Base-by-base conservation (phyloP, 371 early-diverging fungal genomes). In the Mortierella sp. region DNA sequence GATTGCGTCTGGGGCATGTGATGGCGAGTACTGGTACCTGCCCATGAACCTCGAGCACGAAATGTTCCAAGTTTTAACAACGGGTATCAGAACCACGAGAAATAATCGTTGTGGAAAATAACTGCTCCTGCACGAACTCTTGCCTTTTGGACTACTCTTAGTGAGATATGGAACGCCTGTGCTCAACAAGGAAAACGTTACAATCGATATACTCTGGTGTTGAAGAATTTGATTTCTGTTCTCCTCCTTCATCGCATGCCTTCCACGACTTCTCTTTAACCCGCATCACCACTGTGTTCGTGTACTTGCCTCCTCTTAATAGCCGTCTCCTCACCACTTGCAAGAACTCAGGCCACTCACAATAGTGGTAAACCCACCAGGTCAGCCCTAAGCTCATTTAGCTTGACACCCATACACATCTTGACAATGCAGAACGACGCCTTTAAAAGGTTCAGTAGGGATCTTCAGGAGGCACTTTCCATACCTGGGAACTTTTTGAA, bases 381-480 rank as follows among this genome's bases (percentile, higher is more conserved):
- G 19, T 47, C 49, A n/a, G 23, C 22, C 47, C 17, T 32, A 22
- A 35, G 19, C 15, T 28, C 8, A 29, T 26, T 56, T 35, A 15
- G 3, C 8, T 37, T 35, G 9, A 34, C 37, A 31, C 37, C 34
- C 32, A 29, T 58, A 43, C 28, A 3, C 51, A 31, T 8, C 2
- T 15, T 32, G 23, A 29, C 19, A 40, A 80, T 80, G 81, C 75
- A 80, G 49, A 63, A 68, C 81, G 81, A 71, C 26, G 49, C 68
- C 10, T 68, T 80, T 71, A 80, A 71, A 61, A 35, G 59, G 28
- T 53, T 80, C 43, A 61, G 77, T 31, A 77, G 58, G 68, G 77
- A 77, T 43, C 61, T 71, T 26, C 70, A 70, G 13, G 75, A 40
- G 5, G 80, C 54, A 22, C 64, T 80, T 7, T 70, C 70, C 1